Base-by-base conservation (phyloP, 768 basidiomycete genomes). In the Tremella yokohamensis region DNA sequence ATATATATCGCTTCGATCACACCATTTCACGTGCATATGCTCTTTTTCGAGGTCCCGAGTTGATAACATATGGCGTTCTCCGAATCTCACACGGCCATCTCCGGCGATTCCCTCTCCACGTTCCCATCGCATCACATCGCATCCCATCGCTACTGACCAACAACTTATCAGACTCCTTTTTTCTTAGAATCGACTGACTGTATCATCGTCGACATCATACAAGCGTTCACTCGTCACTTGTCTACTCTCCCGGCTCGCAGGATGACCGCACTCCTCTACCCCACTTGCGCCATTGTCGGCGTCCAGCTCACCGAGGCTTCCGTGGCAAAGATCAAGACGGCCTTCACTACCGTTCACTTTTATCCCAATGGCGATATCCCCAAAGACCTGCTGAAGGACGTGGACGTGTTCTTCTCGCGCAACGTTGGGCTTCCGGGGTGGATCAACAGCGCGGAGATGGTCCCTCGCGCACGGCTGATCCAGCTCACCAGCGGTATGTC, bases 281-380 rank as follows among this genome's bases (percentile, higher is more conserved):
- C 39, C 18, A 40, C 39, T 40, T 40, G 11, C 11, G 39, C 39
- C 18, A 40, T 40, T 11, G 18, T 18, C 39, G n/a, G n/a, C n/a
- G 39, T 40, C 39, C 11, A 11, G 12, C 11, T 40, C 39, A 11
- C 39, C 18, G 12, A 40, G 18, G 39, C 39, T 11, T 40, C 39
- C 18, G 11, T 40, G 39, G 39, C 39, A 40, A 40, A 58, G 34
- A 47, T 73, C n/a, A 53, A 61, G 25, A 57, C 53, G 16, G 44
- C 42, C 13, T 70, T 75, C 61, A 55, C 62, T n/a, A 68, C 61
- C 2, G 68, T 73, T 1, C 55, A 69, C 44, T 68, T 71, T 40
- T 54, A 58, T 38, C 72, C 73, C 0, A 37, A 42, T 7, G 49
- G 29, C 13, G 49, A 58, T 3, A 49, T 61, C 4, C 40, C 63